Percentiles rank a stretch among this genome's conserved stretches.
phyloP scores from a whole-genome alignment of 495 filamentous ascomycete genomes.

The Friedmanniomyces simplex region DNA sequence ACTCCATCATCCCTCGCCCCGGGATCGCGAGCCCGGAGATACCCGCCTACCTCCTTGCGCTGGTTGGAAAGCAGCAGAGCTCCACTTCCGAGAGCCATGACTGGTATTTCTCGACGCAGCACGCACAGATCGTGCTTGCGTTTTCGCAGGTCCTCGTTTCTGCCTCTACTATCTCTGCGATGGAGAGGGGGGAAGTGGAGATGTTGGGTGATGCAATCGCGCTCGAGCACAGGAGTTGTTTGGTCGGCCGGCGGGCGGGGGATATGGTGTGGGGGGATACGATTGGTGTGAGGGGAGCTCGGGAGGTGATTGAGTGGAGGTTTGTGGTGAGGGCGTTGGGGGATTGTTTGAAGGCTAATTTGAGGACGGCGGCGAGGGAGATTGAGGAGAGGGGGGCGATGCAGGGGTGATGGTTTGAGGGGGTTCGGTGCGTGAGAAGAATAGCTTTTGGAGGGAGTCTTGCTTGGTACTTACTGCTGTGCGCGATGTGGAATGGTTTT shows the following conservation, averaged over 20 bases:
- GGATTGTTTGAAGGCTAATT: slow-evolving; percentile 7
- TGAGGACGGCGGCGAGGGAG: background rate
- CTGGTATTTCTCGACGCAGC: slow-evolving; percentile 5
- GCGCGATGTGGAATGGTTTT: too few species aligned
- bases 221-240: background rate
- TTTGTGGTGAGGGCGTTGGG: slow-evolving; percentile 16
- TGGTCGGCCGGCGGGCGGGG: slow-evolving; percentile 2
- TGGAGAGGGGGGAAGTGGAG: slow-evolving; percentile 13
- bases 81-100: background rate
- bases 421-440: background rate
- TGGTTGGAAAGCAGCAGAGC: background rate
- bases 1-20: slow-evolving; percentile 10
- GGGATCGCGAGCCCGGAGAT: background rate
- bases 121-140: slow-evolving; percentile 10
- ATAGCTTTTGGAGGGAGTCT: too few species aligned
- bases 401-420: too few species aligned
- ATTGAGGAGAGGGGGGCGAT: background rate
- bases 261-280: slow-evolving; percentile 4
- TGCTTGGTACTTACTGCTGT: too few species aligned
- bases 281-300: background rate
- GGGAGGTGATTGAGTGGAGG: background rate
- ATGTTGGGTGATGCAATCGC: slow-evolving; percentile 9
- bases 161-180: background rate
- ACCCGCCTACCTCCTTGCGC: background rate
- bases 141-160: slow-evolving; percentile 14